A percentile compares a stretch with the other conserved stretches of the same genome.
Evolutionary conservation across 345 rosid species (phyloP).

Genomic region (Citrus trifoliata): DNA sequence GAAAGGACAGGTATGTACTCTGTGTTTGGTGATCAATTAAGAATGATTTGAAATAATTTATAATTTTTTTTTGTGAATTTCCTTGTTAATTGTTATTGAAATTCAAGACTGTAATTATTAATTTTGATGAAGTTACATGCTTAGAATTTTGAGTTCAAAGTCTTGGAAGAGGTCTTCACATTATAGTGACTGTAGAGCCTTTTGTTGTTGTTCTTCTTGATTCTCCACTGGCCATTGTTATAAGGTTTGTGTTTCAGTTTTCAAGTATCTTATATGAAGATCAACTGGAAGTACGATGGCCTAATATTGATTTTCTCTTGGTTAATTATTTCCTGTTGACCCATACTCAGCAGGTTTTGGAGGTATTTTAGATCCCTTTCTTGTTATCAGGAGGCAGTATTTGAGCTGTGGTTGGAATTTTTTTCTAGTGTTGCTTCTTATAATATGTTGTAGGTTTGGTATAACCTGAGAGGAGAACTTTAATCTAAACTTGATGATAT

Average conservation of each 20-base stretch:
- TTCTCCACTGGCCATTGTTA: not conserved
- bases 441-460: not conserved
- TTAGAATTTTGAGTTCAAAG: not conserved
- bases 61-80: not conserved
- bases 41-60: not conserved
- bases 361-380: not conserved
- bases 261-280: not conserved
- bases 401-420: not conserved
- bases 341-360: not conserved
- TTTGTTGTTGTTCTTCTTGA: not conserved
- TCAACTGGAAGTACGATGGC: not conserved
- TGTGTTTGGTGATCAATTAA: constrained; percentile 2
- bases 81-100: not conserved
- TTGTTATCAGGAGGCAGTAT: not conserved
- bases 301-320: not conserved
- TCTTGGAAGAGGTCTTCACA: not conserved
- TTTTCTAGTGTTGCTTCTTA: not conserved
- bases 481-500: not conserved
- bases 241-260: not conserved
- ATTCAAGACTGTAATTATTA: not conserved
- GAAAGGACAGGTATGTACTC: constrained; percentile 72
- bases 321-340: not conserved
- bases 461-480: not conserved
- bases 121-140: not conserved
- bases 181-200: not conserved